Evolutionary conservation across 768 basidiomycete genomes (phyloP).

Genomic region (Termitomyces sp.): DNA sequence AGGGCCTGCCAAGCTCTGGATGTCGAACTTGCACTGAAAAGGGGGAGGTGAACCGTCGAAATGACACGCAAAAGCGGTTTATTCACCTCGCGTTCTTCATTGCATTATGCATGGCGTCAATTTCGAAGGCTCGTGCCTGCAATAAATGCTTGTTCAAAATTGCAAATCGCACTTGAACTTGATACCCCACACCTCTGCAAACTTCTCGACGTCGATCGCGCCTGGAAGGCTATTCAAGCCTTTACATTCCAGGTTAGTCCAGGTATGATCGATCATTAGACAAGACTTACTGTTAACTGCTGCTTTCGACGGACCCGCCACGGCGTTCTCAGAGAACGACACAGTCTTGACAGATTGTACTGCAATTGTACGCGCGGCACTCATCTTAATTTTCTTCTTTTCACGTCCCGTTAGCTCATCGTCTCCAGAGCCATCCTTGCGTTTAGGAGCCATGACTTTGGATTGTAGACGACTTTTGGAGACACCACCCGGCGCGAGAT

Average conservation of each 20-base stretch:
- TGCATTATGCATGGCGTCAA: conserved; percentile 82
- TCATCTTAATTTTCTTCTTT: conserved; percentile 68
- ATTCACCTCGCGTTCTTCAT: conserved; percentile 76
- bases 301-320: conserved; percentile 35
- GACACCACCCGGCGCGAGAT: no score
- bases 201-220: conserved; percentile 83
- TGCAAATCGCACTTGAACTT: not conserved
- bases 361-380: conserved; percentile 61
- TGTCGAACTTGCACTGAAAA: conserved; percentile 58
- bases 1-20: conserved; percentile 90
- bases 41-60: not conserved
- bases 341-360: conserved; percentile 41
- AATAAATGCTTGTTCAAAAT: conserved; percentile 3
- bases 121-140: conserved; percentile 88
- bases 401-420: conserved; percentile 43
- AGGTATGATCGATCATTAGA: not conserved
- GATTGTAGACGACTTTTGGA: not conserved
- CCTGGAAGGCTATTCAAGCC: conserved; percentile 62
- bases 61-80: not conserved
- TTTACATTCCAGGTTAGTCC: conserved; percentile 19
- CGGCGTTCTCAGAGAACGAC: conserved; percentile 22
- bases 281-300: conserved; percentile 39
- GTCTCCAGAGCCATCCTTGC: conserved; percentile 29
- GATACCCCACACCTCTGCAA: conserved; percentile 61
- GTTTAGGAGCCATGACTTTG: conserved; percentile 31